Percentiles rank a stretch among this genome's conserved stretches.
These are phyloP conservation scores for Lactarius sp. DNA, from an alignment of 768 basidiomycete genomes.

Conservation along the genomic window DNA sequence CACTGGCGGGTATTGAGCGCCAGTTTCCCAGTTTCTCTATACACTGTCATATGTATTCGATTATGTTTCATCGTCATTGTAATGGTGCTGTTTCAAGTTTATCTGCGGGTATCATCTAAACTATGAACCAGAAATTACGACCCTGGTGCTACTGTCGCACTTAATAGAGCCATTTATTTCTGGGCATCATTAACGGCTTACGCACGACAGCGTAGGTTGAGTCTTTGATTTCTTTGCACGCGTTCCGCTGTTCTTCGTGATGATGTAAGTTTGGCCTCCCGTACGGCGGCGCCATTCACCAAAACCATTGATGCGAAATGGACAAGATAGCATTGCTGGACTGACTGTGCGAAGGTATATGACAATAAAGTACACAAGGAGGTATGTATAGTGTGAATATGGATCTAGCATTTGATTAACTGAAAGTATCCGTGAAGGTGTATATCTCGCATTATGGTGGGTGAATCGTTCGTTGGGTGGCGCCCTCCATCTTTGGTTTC, in stretches of 20 bases:
- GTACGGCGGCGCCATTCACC: too few species aligned
- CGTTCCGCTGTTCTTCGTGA: too few species aligned
- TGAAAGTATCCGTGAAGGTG: not conserved
- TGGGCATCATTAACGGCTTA: not conserved
- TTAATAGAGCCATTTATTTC: not conserved
- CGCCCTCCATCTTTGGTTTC: not conserved
- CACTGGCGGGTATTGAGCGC: slow-evolving; percentile 44
- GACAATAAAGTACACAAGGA: slow-evolving; percentile 8
- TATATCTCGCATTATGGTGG: slow-evolving; percentile 1
- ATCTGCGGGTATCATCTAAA: not conserved
- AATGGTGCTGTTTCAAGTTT: not conserved
- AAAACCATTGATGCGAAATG: not conserved
- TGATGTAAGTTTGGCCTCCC: too few species aligned
- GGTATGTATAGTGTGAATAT: not conserved
- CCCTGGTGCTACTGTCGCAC: not conserved
- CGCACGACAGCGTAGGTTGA: not conserved
- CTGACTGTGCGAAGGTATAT: not conserved
- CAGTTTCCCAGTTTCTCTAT: not conserved
- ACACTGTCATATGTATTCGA: not conserved
- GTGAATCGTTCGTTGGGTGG: not conserved
- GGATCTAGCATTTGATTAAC: not conserved
- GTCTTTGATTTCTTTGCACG: too few species aligned
- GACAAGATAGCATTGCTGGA: slow-evolving; percentile 3
- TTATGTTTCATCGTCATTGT: not conserved
- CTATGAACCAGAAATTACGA: not conserved